Percentiles rank a stretch among this genome's conserved stretches.
These are phyloP conservation scores for Pilasporangium apinafurcum DNA, from an alignment of 352 stramenopile genomes.

Conservation along the genomic window DNA sequence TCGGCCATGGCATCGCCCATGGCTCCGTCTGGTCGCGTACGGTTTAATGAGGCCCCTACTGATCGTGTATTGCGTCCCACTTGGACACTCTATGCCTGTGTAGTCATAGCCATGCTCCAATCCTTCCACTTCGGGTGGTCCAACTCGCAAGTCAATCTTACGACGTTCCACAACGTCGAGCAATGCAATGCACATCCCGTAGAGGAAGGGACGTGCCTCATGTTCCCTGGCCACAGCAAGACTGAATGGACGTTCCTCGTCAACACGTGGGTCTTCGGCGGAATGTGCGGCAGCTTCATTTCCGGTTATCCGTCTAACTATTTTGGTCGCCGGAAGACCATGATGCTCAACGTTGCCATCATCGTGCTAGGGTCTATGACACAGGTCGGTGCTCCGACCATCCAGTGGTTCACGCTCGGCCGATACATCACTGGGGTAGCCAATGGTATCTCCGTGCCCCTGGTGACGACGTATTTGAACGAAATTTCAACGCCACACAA, in stretches of 20 bases:
- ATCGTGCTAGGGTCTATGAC: slow-evolving; percentile 11
- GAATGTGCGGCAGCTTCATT: slow-evolving; percentile 29
- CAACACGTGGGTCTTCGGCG: slow-evolving; percentile 44
- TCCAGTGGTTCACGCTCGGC: slow-evolving; percentile 16
- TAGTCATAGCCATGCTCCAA: slow-evolving; percentile 25
- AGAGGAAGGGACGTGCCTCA: slow-evolving; percentile 18
- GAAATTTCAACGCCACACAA: slow-evolving; percentile 38
- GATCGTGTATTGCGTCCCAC: too few species aligned
- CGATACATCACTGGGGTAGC: slow-evolving; percentile 37
- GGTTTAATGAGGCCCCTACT: too few species aligned
- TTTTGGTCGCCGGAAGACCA: slow-evolving; percentile 23
- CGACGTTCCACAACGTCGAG: slow-evolving; percentile 39
- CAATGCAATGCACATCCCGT: slow-evolving; percentile 33
- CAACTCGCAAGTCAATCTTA: slow-evolving; percentile 56
- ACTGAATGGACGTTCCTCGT: slow-evolving; percentile 38
- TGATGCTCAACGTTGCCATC: slow-evolving; percentile 11
- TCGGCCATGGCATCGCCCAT: too few species aligned
- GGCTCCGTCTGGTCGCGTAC: too few species aligned
- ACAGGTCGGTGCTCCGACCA: slow-evolving; percentile 7
- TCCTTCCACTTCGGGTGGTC: slow-evolving; percentile 48
- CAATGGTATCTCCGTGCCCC: slow-evolving; percentile 31
- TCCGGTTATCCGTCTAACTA: slow-evolving; percentile 24
- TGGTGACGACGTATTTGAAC: slow-evolving; percentile 34
- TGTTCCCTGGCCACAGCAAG: slow-evolving; percentile 28
- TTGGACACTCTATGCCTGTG: slow-evolving; percentile 23